Evolutionary conservation across 768 basidiomycete species (phyloP).

Genomic region (Phaffia australis): DNA sequence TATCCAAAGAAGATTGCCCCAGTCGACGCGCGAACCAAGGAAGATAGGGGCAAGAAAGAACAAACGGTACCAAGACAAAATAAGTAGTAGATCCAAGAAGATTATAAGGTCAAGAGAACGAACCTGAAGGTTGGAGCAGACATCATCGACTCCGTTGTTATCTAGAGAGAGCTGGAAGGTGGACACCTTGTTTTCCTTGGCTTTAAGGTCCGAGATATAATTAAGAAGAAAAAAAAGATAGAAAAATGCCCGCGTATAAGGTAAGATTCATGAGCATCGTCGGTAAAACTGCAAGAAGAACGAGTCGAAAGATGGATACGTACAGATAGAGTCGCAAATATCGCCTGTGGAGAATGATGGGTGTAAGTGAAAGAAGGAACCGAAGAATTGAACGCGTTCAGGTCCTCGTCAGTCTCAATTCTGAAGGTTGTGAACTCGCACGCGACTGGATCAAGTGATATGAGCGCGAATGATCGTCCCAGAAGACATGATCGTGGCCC

Average conservation of each 20-base stretch:
- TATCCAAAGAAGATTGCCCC: not conserved
- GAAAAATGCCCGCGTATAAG: not conserved
- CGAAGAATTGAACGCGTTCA: no score
- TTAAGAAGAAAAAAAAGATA: not conserved
- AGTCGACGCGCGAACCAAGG: not conserved
- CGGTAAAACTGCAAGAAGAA: not conserved
- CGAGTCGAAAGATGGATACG: constrained; percentile 2
- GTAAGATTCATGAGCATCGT: not conserved
- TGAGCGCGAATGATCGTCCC: no score
- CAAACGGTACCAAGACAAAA: not conserved
- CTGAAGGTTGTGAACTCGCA: no score
- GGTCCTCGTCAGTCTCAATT: no score
- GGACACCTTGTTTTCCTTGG: constrained; percentile 33
- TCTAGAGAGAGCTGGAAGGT: constrained; percentile 65
- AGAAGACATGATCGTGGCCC: no score
- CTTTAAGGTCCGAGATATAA: constrained; percentile 23
- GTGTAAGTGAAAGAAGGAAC: no score
- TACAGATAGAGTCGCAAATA: constrained; percentile 26
- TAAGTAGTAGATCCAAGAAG: not conserved
- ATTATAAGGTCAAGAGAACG: not conserved
- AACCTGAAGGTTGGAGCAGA: constrained; percentile 51
- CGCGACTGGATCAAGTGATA: no score
- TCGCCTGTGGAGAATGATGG: not conserved
- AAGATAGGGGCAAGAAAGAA: not conserved
- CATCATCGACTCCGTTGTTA: constrained; percentile 48